phyloP scores from a whole-genome alignment of 2,329 filamentous ascomycete genomes.

The Dothidotthia symphoricarpi region DNA sequence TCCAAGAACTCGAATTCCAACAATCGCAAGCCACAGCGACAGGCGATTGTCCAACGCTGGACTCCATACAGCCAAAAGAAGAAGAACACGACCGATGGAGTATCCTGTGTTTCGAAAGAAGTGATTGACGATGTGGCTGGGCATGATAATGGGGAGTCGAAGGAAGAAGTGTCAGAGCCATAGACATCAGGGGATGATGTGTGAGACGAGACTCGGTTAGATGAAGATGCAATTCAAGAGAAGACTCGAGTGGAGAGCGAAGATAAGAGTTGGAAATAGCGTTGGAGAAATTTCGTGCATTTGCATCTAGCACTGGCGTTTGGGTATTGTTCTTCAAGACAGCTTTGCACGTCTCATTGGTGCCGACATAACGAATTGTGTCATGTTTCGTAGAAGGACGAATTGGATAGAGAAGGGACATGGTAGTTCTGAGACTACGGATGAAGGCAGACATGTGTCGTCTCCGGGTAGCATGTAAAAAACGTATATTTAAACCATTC shows the following conservation, averaged over 20 bases:
- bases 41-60: constrained; percentile 30
- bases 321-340: constrained; percentile 1
- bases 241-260: background rate
- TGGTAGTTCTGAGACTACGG: no score
- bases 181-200: background rate
- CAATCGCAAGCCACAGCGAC: constrained; percentile 32
- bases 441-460: no score
- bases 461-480: no score
- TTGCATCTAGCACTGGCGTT: constrained; percentile 17
- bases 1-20: constrained; percentile 37
- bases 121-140: constrained; percentile 15
- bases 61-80: constrained; percentile 35
- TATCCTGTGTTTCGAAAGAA: constrained; percentile 24
- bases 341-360: no score
- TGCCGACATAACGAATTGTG: no score
- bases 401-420: no score
- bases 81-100: constrained; percentile 22
- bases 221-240: constrained; percentile 15
- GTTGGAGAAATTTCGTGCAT: constrained; percentile 6
- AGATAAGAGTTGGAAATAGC: background rate
- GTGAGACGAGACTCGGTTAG: constrained; percentile 1
- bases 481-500: no score
- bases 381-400: no score
- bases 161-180: constrained; percentile 11
- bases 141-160: constrained; percentile 6